Percentiles rank a stretch among this genome's conserved stretches.
phyloP scores from a whole-genome alignment of 306 rosid species.

The Neltuma alba region DNA sequence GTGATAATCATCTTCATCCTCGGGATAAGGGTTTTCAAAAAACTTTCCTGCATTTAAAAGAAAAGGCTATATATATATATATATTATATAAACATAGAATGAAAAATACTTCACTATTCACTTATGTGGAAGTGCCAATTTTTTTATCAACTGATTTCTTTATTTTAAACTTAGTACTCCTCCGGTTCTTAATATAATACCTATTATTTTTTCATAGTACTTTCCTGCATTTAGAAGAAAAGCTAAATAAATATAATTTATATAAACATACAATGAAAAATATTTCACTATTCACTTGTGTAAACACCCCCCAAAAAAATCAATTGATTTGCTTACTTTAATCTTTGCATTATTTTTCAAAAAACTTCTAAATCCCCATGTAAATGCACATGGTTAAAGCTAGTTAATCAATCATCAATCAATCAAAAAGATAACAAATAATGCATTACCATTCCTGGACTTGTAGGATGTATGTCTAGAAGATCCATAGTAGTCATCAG shows the following conservation, averaged over 20 bases:
- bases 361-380: not conserved
- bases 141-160: too few species aligned
- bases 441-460: not conserved
- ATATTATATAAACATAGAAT: not conserved
- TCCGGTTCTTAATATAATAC: too few species aligned
- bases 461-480: not conserved
- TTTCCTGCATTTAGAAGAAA: conserved; percentile 32
- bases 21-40: not conserved
- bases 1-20: not conserved
- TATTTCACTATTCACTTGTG: not conserved
- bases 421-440: not conserved
- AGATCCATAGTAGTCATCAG: not conserved
- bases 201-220: too few species aligned
- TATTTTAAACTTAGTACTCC: too few species aligned
- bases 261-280: not conserved
- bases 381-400: not conserved
- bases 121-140: too few species aligned
- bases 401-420: conserved; percentile 2
- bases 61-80: not conserved
- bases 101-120: not conserved
- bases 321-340: not conserved
- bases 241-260: not conserved
- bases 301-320: too few species aligned
- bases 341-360: not conserved
- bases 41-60: conserved; percentile 30